These are phyloP conservation scores for Theobroma grandiflorum DNA, from an alignment of 441 rosid genomes.

Conservation along the genomic window DNA sequence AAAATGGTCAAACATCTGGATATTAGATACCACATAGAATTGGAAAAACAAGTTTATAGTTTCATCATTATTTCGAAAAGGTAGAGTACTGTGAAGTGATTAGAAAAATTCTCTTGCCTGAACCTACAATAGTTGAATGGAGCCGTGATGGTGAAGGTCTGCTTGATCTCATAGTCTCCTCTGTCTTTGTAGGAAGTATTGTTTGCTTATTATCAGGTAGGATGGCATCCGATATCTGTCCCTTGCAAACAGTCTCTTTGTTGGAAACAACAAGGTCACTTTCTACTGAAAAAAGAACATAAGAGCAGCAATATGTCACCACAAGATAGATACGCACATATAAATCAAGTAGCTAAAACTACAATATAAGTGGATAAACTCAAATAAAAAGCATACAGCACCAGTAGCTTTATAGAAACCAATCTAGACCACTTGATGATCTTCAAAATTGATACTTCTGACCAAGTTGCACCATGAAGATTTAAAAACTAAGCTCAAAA, in stretches of 20 bases:
- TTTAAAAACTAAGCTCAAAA: neutral
- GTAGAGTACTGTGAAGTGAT: neutral
- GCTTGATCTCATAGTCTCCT: conserved; percentile 18
- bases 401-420: conserved; percentile 5
- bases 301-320: neutral
- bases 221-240: conserved; percentile 19
- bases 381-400: neutral
- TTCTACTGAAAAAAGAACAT: conserved; percentile 10
- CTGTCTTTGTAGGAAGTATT: neutral
- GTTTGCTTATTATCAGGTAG: conserved; percentile 22
- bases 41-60: neutral
- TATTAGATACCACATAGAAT: neutral
- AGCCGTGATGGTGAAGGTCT: conserved; percentile 18
- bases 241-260: conserved; percentile 13
- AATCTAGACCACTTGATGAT: neutral
- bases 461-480: neutral
- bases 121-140: neutral
- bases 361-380: neutral
- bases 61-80: neutral
- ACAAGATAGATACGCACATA: neutral
- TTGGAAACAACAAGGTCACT: conserved; percentile 12
- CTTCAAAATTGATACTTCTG: neutral
- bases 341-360: neutral
- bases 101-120: conserved; percentile 32
- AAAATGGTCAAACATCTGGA: neutral